Base-by-base conservation (phyloP, 768 basidiomycete genomes). In the Crassisporium funariophilum region DNA sequence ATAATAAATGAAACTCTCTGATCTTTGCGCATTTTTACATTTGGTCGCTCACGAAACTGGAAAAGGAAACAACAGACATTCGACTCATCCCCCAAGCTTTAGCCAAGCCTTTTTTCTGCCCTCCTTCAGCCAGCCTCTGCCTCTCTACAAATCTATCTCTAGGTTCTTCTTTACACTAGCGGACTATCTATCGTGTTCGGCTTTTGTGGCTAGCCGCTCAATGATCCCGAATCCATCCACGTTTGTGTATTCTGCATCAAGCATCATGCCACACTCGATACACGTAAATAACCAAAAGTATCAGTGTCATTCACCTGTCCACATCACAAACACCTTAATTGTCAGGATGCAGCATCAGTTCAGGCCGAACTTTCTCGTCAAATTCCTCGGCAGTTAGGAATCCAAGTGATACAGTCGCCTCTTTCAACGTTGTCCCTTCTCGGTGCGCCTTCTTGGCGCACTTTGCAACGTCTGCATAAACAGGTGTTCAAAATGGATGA, bases 381-480 rank as follows among this genome's bases (percentile, higher is more conserved):
- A 98, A 99, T 66, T 95, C 92, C 63, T 95, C 91, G 0, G 83
- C 74, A 1, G 88, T 88, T 59, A 98, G 66, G 68, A 90, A 85
- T 39, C 91, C 92, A 25, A 98, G 79, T 15, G 83, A 68, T 36
- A 98, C 86, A 9, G 94, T 93, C 33, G 97, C 93, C 71, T 93
- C 88, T 76, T 95, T 98, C 67, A 98, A 64, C 49, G 97, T 98
- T 39, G 86, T 90, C 20, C 97, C 97, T 70, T 99, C 94, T 67
- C 88, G 92, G 78, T 98, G 97, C n/a, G 97, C 97, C 69, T 98
- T 98, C 81, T 99, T 99, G 21, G 97, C 97, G 61, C 90, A 92
- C 72, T 91, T 94, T 40, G 97, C 97, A 40, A 98, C 97, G 70
- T 97, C 94, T 98, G 62, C 34, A 36, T n/a, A 16, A 35, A 39